Base-by-base conservation (phyloP, 306 rosid species). In the Delonix regia region DNA sequence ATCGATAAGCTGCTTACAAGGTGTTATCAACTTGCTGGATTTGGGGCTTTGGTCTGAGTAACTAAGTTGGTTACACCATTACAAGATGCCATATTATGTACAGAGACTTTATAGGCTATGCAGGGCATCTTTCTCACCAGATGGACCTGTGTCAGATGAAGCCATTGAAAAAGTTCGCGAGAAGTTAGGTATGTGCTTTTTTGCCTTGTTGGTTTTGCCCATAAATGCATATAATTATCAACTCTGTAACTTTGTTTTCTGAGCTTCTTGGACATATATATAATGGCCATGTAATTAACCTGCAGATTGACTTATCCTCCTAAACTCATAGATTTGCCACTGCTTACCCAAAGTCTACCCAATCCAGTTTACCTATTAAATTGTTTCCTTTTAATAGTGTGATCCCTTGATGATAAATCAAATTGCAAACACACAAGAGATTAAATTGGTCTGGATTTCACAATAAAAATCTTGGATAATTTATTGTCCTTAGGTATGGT, bases 71-170 rank as follows among this genome's bases (percentile, higher is more conserved):
- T 91, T 86, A 79, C 83, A 84, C 85, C 94, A 85, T 86, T 85
- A 86, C 95, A 88, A 76, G 84, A 94, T 94, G 98, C 98, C 97
- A 80, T 90, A 90, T 86, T 94, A 85, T 72, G 86, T 94, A 76
- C 98, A 94, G 88, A 92, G 98, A 83, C 98, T 94, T 78, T 92
- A 92, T 81, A 89, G 87, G 78, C 76, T 86, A 80, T 92, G 98
- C 88, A 86, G 51, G 51, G 81, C 94, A 44, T 88, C 91, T 16
- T 88, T 92, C 75, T 81, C 89, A 16, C 85, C 92, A 7, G 85
- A 85, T 83, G 98, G 98, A 62, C 98, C 98, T 0, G 84, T 89
- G 56, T 89, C 98, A 16, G 96, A 94, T 28, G 98, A 89, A 82
- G 90, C 88, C 56, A 77, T 94, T 3, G 90, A 92, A 83, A 94